phyloP scores from a whole-genome alignment of 352 stramenopile genomes.

The Globisporangium acanthophoron region DNA sequence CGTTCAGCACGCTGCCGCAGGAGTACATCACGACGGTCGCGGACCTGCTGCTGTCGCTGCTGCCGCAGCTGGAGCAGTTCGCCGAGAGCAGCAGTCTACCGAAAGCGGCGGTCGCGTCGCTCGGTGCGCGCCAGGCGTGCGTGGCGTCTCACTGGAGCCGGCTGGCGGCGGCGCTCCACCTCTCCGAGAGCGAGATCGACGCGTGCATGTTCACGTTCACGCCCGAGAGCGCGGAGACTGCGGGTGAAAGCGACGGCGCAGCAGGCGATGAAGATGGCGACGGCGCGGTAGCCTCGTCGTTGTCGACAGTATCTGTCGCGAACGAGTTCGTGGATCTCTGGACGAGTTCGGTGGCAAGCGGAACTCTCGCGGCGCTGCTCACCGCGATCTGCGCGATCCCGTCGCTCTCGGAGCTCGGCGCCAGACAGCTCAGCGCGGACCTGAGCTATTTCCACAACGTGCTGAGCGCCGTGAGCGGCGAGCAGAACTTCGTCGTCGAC shows the following conservation, averaged over 20 bases:
- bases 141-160: slow-evolving; percentile 43
- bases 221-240: slow-evolving; percentile 8
- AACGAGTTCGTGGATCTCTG: slow-evolving; percentile 73
- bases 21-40: slow-evolving; percentile 84
- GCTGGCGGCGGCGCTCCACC: slow-evolving; percentile 37
- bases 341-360: slow-evolving; percentile 62
- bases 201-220: slow-evolving; percentile 44
- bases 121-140: slow-evolving; percentile 39
- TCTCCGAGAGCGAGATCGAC: slow-evolving; percentile 35
- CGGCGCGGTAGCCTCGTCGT: background rate
- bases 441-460: slow-evolving; percentile 81
- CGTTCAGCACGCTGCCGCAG: slow-evolving; percentile 74
- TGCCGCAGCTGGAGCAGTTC: slow-evolving; percentile 80
- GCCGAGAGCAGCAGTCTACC: slow-evolving; percentile 62
- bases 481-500: slow-evolving; percentile 49
- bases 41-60: slow-evolving; percentile 68
- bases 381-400: slow-evolving; percentile 50
- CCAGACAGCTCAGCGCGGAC: slow-evolving; percentile 58
- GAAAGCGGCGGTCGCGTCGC: slow-evolving; percentile 48
- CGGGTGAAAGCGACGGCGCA: background rate
- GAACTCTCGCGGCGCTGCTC: slow-evolving; percentile 51
- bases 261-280: slow-evolving; percentile 8
- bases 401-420: slow-evolving; percentile 47
- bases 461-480: slow-evolving; percentile 57
- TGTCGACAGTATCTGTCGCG: slow-evolving; percentile 5